phyloP scores from a whole-genome alignment of 1,139 yeast genomes.

The Yamadazyma diddensiae region DNA sequence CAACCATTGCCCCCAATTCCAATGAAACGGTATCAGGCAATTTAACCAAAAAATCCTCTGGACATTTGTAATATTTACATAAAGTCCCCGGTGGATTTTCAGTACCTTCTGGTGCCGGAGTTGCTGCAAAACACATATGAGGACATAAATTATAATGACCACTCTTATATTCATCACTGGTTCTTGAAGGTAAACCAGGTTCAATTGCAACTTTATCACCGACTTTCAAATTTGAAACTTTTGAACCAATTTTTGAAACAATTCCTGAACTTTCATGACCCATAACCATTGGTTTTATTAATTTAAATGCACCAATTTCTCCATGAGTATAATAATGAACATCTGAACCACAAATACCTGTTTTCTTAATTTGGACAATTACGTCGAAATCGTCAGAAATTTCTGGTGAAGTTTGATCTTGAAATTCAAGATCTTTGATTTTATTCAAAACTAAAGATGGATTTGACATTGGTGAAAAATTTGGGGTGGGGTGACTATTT shows the following conservation, averaged over 20 bases:
- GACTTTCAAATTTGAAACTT: constrained; percentile 54
- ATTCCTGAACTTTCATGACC: constrained; percentile 80
- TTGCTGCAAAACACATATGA: constrained; percentile 83
- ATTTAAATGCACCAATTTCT: constrained; percentile 69
- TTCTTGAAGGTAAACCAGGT: constrained; percentile 72
- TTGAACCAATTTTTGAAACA: constrained; percentile 62
- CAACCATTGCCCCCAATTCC: constrained; percentile 87
- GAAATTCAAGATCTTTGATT: constrained; percentile 61
- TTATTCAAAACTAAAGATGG: constrained; percentile 71
- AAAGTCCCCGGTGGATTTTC: constrained; percentile 66
- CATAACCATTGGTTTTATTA: constrained; percentile 65
- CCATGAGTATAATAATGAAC: constrained; percentile 83
- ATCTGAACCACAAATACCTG: constrained; percentile 90
- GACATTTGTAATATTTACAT: constrained; percentile 65
- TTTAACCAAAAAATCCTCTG: constrained; percentile 82
- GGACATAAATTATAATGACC: constrained; percentile 84
- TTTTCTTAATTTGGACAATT: constrained; percentile 65
- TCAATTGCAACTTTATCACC: constrained; percentile 86
- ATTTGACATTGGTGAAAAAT: constrained; percentile 28
- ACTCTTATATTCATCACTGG: constrained; percentile 68
- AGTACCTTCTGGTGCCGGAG: constrained; percentile 51
- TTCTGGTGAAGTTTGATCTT: constrained; percentile 63
- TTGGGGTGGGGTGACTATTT: constrained; percentile 1
- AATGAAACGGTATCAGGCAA: constrained; percentile 73
- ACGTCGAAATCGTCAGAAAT: constrained; percentile 66